Evolutionary conservation across 2,329 filamentous ascomycete species (phyloP).

Genomic region (Berkeleyomyces basicola): DNA sequence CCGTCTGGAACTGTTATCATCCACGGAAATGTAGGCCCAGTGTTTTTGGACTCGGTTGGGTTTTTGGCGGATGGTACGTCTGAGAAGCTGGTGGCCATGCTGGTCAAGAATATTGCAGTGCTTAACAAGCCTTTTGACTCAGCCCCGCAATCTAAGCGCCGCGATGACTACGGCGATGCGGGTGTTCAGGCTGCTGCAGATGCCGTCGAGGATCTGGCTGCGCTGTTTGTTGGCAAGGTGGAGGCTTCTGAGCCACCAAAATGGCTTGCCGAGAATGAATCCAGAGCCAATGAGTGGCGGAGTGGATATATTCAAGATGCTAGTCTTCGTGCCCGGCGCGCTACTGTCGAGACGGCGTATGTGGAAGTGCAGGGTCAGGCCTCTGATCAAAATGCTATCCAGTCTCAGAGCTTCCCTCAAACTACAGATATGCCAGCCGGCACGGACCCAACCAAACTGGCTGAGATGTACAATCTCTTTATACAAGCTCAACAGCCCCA

Average conservation of each 20-base stretch:
- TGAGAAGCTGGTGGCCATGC: not conserved
- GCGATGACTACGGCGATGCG: conserved; percentile 27
- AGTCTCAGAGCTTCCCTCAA: not conserved
- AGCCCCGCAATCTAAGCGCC: conserved; percentile 19
- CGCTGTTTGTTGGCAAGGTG: conserved; percentile 28
- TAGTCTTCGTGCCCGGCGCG: conserved; percentile 20
- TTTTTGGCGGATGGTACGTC: conserved; percentile 5
- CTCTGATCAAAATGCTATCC: not conserved
- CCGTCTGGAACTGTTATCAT: conserved; percentile 13
- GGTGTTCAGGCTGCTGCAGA: conserved; percentile 27
- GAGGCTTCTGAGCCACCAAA: conserved; percentile 35
- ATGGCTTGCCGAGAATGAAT: conserved; percentile 31
- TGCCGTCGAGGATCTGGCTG: conserved; percentile 27
- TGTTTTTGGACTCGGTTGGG: conserved; percentile 1
- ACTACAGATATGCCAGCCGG: not conserved
- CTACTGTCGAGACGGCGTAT: conserved; percentile 19
- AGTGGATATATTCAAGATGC: conserved; percentile 29
- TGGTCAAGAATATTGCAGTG: conserved; percentile 17
- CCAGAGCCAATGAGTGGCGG: conserved; percentile 36
- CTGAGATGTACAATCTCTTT: conserved; percentile 11
- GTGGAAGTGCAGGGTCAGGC: conserved; percentile 15
- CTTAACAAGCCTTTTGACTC: conserved; percentile 19
- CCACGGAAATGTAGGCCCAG: not conserved
- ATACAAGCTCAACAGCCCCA: conserved; percentile 10
- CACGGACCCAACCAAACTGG: not conserved